Evolutionary conservation across 495 filamentous ascomycete species (phyloP).

Genomic region (Aspergillus indologenus): DNA sequence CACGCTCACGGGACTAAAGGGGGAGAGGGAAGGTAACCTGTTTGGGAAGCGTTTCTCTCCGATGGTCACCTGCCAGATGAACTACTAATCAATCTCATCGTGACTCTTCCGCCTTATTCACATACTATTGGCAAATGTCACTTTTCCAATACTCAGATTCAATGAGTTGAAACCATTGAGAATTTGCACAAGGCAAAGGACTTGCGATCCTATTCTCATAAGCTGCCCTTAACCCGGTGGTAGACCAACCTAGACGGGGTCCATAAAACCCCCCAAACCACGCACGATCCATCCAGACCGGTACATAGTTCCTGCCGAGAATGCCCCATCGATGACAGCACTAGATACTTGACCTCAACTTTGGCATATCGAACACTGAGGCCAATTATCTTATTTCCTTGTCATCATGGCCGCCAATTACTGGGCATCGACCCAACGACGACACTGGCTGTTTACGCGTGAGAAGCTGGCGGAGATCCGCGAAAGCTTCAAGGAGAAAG

Average conservation of each 20-base stretch:
- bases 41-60: not conserved
- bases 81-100: not conserved
- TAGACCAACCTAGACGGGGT: too few relatives aligned
- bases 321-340: slow-evolving; percentile 1
- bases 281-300: not conserved
- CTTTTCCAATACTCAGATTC: too few relatives aligned
- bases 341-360: too few relatives aligned
- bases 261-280: not conserved
- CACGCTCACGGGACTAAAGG: slow-evolving; percentile 20
- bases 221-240: too few relatives aligned
- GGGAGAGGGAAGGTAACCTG: not conserved
- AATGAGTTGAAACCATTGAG: too few relatives aligned
- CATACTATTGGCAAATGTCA: not conserved
- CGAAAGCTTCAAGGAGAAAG: slow-evolving; percentile 66
- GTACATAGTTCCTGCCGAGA: not conserved
- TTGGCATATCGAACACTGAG: too few relatives aligned
- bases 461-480: slow-evolving; percentile 71
- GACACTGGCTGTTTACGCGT: slow-evolving; percentile 85
- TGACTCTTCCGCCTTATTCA: not conserved
- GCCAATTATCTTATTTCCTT: too few relatives aligned
- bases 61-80: not conserved
- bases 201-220: too few relatives aligned
- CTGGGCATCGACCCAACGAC: slow-evolving; percentile 90
- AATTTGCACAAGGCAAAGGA: too few relatives aligned
- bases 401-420: slow-evolving; percentile 98